Conservation (phyloP, 2,329 filamentous ascomycete genomes). For the Fusarium hostae region DNA sequence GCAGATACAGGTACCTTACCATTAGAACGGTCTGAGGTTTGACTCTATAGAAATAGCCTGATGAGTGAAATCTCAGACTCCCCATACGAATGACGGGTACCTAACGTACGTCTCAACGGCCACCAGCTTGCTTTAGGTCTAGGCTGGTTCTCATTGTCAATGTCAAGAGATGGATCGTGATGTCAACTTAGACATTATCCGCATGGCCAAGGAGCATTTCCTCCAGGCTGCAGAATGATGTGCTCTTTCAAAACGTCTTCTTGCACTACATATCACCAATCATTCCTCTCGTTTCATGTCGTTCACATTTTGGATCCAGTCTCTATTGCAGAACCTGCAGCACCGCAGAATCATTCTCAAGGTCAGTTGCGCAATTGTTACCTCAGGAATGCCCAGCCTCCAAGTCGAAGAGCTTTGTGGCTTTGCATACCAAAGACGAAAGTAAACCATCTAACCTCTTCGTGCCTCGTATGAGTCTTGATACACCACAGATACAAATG, state of each 20-base stretch:
- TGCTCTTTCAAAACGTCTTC: not conserved
- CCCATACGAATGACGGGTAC: not conserved
- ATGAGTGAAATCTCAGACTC: not conserved
- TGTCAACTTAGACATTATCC: not conserved
- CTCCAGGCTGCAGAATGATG: not conserved
- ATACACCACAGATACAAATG: not conserved
- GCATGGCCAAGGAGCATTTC: not conserved
- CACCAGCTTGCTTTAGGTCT: not conserved
- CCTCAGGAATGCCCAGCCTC: not conserved
- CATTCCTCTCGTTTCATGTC: not conserved
- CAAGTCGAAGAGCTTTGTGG: not conserved
- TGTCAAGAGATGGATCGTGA: not conserved
- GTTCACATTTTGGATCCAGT: not conserved
- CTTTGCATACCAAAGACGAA: not conserved
- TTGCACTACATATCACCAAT: not conserved
- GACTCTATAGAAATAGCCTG: not conserved
- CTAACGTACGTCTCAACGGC: not conserved
- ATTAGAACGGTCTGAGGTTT: conserved; percentile 1
- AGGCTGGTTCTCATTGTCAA: not conserved
- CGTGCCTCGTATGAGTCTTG: not conserved
- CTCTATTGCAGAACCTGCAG: not conserved
- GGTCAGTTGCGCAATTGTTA: not conserved
- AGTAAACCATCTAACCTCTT: not conserved
- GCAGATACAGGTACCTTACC: not conserved
- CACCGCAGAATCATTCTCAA: not conserved